These are phyloP conservation scores for Vanrija sp. DNA, from an alignment of 1,284 basidiomycete genomes.

Conservation along the genomic window DNA sequence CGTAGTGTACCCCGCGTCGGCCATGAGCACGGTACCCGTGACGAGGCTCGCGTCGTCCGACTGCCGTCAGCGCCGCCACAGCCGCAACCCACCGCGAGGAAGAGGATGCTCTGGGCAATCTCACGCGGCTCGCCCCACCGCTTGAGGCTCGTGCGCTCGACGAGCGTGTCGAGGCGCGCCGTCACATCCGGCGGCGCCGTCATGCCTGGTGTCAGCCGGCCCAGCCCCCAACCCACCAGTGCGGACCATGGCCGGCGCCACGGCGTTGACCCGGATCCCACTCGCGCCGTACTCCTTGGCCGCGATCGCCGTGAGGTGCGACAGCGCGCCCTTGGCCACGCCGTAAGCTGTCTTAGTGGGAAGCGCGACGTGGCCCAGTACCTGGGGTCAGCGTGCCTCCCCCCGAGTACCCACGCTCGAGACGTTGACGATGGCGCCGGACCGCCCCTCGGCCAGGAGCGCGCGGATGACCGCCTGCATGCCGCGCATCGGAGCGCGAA, in stretches of 20 bases:
- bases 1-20: slow-evolving; percentile 4
- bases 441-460: not conserved
- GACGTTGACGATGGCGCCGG: slow-evolving; percentile 8
- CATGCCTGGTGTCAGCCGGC: slow-evolving; percentile 4
- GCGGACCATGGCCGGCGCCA: slow-evolving; percentile 1
- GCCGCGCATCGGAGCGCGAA: not conserved
- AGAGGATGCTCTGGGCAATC: slow-evolving; percentile 2
- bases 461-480: slow-evolving; percentile 6
- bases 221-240: too few species aligned
- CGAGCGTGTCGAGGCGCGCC: not conserved
- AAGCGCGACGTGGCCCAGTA: not conserved
- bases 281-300: slow-evolving; percentile 3
- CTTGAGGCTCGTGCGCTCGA: not conserved
- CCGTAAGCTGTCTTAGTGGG: slow-evolving; percentile 1
- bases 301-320: not conserved
- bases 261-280: slow-evolving; percentile 3
- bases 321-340: slow-evolving; percentile 2
- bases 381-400: not conserved
- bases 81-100: slow-evolving; percentile 1
- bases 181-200: not conserved
- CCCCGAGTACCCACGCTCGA: slow-evolving; percentile 5
- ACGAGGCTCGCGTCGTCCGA: slow-evolving; percentile 5
- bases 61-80: not conserved
- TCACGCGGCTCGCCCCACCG: slow-evolving; percentile 3
- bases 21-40: slow-evolving; percentile 1